Percentiles rank a stretch among this genome's conserved stretches.
These are phyloP conservation scores for Phlebiopsis flavidoalba DNA, from an alignment of 768 basidiomycete species.

Conservation along the genomic window DNA sequence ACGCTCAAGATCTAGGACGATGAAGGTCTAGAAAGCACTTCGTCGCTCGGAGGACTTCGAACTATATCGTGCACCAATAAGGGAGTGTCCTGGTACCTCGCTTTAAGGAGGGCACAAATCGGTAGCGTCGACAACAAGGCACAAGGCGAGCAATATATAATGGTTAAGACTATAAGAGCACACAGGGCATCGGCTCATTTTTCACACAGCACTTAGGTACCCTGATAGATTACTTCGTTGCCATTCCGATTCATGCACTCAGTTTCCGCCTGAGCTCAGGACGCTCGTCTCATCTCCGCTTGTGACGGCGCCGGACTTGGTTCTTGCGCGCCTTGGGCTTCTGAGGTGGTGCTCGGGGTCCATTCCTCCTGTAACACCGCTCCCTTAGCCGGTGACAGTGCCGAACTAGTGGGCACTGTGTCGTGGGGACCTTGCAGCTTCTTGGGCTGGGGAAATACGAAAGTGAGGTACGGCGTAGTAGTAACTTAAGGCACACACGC, in stretches of 20 bases:
- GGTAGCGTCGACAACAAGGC: background rate
- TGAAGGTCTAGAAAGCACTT: too few relatives aligned
- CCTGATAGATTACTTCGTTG: constrained; percentile 38
- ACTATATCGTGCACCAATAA: too few relatives aligned
- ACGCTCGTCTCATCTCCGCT: constrained; percentile 60
- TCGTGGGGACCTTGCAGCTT: constrained; percentile 36
- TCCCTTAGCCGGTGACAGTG: constrained; percentile 57
- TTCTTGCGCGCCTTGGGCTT: constrained; percentile 50
- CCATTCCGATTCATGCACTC: constrained; percentile 46
- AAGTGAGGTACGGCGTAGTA: constrained; percentile 58
- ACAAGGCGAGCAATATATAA: constrained; percentile 6
- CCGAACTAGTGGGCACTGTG: constrained; percentile 37
- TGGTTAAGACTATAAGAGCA: background rate
- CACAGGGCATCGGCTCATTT: constrained; percentile 4
- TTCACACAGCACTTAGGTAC: constrained; percentile 5
- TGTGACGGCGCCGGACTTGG: constrained; percentile 53
- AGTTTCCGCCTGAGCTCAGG: constrained; percentile 30
- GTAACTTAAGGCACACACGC: constrained; percentile 60
- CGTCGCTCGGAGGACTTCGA: too few relatives aligned
- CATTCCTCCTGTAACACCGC: constrained; percentile 82
- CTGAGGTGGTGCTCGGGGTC: constrained; percentile 85
- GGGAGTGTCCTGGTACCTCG: too few relatives aligned
- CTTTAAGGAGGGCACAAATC: background rate
- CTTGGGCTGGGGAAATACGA: constrained; percentile 57
- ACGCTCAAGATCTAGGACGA: too few relatives aligned